phyloP scores from a whole-genome alignment of 331 rosid species.

The Malus hybrid region DNA sequence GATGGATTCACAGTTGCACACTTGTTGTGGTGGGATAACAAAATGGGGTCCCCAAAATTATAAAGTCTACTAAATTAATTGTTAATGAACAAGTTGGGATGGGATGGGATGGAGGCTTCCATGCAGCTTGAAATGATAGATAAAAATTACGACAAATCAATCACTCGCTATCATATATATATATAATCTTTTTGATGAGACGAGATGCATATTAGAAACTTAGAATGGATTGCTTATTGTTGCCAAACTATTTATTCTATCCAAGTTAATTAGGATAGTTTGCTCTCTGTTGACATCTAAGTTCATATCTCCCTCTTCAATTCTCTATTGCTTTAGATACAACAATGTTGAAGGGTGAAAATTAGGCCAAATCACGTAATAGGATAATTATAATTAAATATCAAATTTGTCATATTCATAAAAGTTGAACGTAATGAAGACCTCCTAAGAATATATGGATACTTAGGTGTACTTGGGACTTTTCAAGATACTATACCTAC shows the following conservation, averaged over 20 bases:
- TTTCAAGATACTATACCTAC: background rate
- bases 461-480: background rate
- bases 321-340: no score
- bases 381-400: no score
- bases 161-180: background rate
- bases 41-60: no score
- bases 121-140: background rate
- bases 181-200: no score
- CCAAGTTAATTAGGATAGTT: background rate
- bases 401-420: no score
- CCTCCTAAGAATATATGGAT: no score
- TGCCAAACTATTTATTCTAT: background rate
- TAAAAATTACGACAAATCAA: background rate
- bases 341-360: rapidly evolving
- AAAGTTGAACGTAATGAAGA: no score
- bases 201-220: no score
- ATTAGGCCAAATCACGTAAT: no score
- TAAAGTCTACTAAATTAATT: no score
- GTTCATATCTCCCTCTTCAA: background rate
- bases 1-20: background rate
- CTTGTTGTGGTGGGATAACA: background rate
- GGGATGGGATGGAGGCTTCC: background rate
- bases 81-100: background rate
- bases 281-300: background rate
- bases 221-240: background rate